Base-by-base conservation (phyloP, 106 monocot species). In the Allium fistulosum region DNA sequence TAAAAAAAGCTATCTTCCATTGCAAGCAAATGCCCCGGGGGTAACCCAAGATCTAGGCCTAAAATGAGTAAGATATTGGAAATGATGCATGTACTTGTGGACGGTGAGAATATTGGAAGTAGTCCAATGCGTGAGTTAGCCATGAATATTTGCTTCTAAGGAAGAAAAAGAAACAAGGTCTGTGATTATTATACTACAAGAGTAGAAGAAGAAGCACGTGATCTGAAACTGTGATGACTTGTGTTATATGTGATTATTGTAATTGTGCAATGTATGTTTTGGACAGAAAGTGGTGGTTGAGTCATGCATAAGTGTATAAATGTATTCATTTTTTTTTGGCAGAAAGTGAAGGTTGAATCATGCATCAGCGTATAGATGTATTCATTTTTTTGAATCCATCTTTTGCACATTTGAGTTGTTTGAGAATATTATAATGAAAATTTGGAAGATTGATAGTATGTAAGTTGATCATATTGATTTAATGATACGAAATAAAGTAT, bases 31-130 rank as follows among this genome's bases (percentile, higher is more conserved):
- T 94, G 90, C 70, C 79, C 90, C 0, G 67, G 80, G 80, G 69
- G 85, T 47, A 60, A 76, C 4, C 80, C 90, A 0, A 90, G 90
- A 67, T 65, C 72, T 14, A 75, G 90, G 59, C 94, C 94, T 1
- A 85, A 81, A 61, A 94, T 94, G 94, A 94, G 87, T 12, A 83
- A 94, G 60, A 80, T 94, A 53, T 22, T 85, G 47, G 78, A 77
- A 46, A 75, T 85, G 87, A 75, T 94, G 57, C 73, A 82, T 17
- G 75, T 48, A 46, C 68, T 90, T 37, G 69, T 87, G 7, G 85
- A 83, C 0, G 76, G 46, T 59, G 51, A 58, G n/a, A 85, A 77
- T 13, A 66, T 15, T 18, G 85, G 85, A 8, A 17, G 37, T 45
- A 84, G 80, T 10, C 79, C 77, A 66, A 78, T 74, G 14, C 79